Conservation (phyloP, 352 stramenopile species). For the Phytophthora cajani region DNA sequence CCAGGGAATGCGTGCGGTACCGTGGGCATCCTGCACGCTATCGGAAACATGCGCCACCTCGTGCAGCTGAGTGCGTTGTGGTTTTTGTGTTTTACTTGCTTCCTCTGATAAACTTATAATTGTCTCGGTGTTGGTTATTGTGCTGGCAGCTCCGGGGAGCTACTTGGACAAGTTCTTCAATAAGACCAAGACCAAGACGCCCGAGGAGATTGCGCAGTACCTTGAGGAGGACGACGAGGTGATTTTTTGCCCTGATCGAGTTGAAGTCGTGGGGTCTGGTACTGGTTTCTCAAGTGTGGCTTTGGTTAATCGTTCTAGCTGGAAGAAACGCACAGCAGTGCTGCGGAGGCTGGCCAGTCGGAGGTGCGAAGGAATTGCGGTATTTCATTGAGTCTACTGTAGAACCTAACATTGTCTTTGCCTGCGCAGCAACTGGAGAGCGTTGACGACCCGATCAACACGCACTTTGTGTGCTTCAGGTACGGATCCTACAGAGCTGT, state of each 20-base stretch:
- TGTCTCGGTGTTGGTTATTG: neutral
- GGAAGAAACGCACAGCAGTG: constrained; percentile 92
- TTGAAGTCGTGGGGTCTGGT: neutral
- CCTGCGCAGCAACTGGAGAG: constrained; percentile 78
- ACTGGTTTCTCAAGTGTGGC: constrained; percentile 9
- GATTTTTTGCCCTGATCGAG: neutral
- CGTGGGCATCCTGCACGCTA: constrained; percentile 94
- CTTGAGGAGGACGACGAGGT: constrained; percentile 93
- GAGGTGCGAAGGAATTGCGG: constrained; percentile 46
- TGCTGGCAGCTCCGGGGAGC: constrained; percentile 49
- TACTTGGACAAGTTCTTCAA: constrained; percentile 89
- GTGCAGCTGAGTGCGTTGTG: constrained; percentile 63
- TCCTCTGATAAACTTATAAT: neutral
- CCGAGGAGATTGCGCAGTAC: constrained; percentile 84
- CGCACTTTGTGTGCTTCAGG: constrained; percentile 97
- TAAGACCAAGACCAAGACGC: constrained; percentile 78
- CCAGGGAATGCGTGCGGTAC: constrained; percentile 96
- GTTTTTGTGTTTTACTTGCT: neutral
- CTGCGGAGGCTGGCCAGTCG: constrained; percentile 91
- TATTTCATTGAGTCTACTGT: neutral
- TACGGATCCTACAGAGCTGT: constrained; percentile 13
- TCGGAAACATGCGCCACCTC: constrained; percentile 91
- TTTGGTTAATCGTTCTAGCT: constrained; percentile 52
- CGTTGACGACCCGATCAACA: constrained; percentile 94
- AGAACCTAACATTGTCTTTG: neutral